phyloP scores from a whole-genome alignment of 23 red algal genomes.

The Rhodosorus marinus region DNA sequence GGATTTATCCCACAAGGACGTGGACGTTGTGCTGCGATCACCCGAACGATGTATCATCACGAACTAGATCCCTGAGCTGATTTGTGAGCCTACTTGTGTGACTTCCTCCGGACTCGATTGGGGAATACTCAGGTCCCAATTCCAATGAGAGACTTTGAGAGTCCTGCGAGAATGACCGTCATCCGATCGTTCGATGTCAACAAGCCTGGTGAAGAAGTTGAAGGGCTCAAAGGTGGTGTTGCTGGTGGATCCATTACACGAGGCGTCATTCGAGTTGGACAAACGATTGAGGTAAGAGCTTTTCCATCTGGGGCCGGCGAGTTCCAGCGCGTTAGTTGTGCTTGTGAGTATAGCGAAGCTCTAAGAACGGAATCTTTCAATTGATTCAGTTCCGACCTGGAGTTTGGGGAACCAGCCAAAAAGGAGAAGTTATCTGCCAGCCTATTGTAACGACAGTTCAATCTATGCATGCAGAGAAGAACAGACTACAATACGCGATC shows the following conservation, averaged over 20 bases:
- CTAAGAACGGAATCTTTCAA: not conserved
- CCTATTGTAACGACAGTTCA: slow-evolving; percentile 86
- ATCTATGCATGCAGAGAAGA: slow-evolving; percentile 87
- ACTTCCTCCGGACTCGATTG: too few species aligned
- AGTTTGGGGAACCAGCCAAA: slow-evolving; percentile 44
- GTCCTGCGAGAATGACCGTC: slow-evolving; percentile 82
- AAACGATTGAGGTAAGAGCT: slow-evolving; percentile 91
- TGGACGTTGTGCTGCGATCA: too few species aligned
- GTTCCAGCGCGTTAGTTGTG: not conserved
- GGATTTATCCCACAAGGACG: too few species aligned
- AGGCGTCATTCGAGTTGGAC: slow-evolving; percentile 78
- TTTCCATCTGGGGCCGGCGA: not conserved
- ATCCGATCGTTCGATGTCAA: slow-evolving; percentile 99
- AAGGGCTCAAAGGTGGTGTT: slow-evolving; percentile 79
- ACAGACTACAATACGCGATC: slow-evolving; percentile 81
- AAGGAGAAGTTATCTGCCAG: slow-evolving; percentile 35
- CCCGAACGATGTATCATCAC: too few species aligned
- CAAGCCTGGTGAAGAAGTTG: slow-evolving; percentile 91
- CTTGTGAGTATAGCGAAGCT: not conserved
- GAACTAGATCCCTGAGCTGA: too few species aligned
- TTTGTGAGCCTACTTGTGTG: too few species aligned
- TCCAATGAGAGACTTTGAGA: slow-evolving; percentile 58
- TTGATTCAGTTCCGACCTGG: too few species aligned
- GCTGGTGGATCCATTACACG: slow-evolving; percentile 97
- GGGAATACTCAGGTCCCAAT: too few species aligned